Evolutionary conservation across 257 asterid genomes (phyloP).

Genomic region (Gardenia jasminoides): DNA sequence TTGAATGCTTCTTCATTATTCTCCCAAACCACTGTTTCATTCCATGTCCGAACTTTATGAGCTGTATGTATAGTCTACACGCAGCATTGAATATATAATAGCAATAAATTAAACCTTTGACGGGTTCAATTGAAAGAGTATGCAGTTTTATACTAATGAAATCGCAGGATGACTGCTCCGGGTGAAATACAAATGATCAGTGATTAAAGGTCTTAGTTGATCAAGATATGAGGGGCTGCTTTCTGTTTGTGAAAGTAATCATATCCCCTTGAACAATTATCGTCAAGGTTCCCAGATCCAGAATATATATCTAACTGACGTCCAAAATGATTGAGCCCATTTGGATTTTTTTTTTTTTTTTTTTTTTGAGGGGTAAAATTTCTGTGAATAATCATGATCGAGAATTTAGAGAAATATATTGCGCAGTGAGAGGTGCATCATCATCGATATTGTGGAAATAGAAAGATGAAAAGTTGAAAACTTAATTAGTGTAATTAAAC

Average conservation of each 20-base stretch:
- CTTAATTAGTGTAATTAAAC: too few species aligned
- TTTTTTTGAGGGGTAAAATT: too few species aligned
- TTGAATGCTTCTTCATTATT: constrained; percentile 5
- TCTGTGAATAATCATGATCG: too few species aligned
- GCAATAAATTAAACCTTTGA: background rate
- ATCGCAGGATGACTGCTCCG: background rate
- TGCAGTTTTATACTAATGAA: background rate
- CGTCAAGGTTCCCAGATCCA: too few species aligned
- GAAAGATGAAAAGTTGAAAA: too few species aligned
- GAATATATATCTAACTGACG: too few species aligned
- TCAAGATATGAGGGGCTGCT: background rate
- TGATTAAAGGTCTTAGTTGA: background rate
- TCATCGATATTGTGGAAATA: too few species aligned
- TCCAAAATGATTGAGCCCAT: too few species aligned
- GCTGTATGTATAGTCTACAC: too few species aligned
- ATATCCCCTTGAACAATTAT: background rate
- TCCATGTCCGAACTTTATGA: background rate
- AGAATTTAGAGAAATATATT: too few species aligned
- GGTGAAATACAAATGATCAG: background rate
- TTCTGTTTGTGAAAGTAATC: background rate
- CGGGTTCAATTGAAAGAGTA: background rate
- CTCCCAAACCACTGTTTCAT: background rate
- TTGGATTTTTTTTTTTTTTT: too few species aligned
- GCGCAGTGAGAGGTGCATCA: too few species aligned
- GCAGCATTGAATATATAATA: background rate